Conservation (phyloP, 2,329 filamentous ascomycete genomes). For the Helicocarpus griseus region DNA sequence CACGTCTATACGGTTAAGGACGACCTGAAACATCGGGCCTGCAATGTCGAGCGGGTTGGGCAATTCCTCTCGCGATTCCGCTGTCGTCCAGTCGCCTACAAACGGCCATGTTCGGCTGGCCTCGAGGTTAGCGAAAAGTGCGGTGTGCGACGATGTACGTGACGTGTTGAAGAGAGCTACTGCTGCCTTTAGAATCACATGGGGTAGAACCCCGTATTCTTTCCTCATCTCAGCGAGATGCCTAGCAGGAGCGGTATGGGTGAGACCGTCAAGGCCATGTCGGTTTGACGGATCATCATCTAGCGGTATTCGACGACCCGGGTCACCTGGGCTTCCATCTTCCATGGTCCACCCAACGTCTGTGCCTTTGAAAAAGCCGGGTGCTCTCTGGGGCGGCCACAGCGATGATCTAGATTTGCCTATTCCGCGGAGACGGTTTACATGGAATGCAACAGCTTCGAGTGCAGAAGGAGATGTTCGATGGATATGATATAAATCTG, state of each 20-base stretch:
- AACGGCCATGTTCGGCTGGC: conserved; percentile 9
- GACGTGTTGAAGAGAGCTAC: conserved; percentile 7
- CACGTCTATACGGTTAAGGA: not conserved
- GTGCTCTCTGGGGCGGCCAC: not conserved
- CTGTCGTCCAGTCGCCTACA: not conserved
- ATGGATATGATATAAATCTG: not conserved
- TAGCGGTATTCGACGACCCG: not conserved
- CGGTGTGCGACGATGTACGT: conserved; percentile 4
- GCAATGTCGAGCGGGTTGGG: not conserved
- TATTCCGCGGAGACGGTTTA: not conserved
- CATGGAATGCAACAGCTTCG: not conserved
- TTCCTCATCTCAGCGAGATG: not conserved
- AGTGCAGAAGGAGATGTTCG: not conserved
- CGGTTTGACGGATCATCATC: not conserved
- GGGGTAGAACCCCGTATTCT: conserved; percentile 2
- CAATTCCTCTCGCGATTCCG: not conserved
- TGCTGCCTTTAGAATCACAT: conserved; percentile 9
- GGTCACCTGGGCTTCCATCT: not conserved
- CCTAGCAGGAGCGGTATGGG: conserved; percentile 1
- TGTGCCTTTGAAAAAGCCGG: not conserved
- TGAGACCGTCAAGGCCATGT: not conserved
- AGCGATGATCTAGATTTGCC: not conserved
- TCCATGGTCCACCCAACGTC: not conserved
- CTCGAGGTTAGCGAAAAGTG: conserved; percentile 8
- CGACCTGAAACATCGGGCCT: conserved; percentile 1